phyloP scores from a whole-genome alignment of 2,329 filamentous ascomycete genomes.

The Metarhizium sp. region DNA sequence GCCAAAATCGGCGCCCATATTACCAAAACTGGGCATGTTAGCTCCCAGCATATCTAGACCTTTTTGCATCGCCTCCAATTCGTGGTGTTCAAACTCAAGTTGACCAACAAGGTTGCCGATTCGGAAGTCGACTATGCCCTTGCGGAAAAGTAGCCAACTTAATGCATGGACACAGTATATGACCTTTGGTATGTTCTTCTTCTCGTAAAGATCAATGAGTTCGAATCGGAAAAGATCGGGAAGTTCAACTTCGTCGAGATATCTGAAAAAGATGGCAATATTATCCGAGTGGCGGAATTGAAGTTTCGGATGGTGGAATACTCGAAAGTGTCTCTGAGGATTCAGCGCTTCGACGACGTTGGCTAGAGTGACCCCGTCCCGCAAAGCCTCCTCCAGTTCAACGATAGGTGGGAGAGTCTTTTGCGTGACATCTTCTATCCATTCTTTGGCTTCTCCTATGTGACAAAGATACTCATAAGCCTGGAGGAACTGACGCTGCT shows the following conservation, averaged over 20 bases:
- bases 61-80: constrained; percentile 93
- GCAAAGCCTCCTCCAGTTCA: constrained; percentile 81
- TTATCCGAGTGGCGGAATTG: constrained; percentile 98
- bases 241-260: constrained; percentile 81
- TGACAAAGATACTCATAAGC: constrained; percentile 98
- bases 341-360: constrained; percentile 88
- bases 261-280: constrained; percentile 91
- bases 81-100: constrained; percentile 94
- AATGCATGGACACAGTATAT: constrained; percentile 98
- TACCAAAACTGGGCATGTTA: constrained; percentile 95
- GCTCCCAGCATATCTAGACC: constrained; percentile 91
- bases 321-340: constrained; percentile 64
- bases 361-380: constrained; percentile 88
- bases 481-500: constrained; percentile 89
- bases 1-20: constrained; percentile 93
- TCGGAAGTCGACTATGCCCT: constrained; percentile 88
- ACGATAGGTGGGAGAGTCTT: constrained; percentile 84
- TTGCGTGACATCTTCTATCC: constrained; percentile 89
- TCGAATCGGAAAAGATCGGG: constrained; percentile 97
- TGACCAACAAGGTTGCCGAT: constrained; percentile 96
- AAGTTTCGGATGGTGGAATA: constrained; percentile 76
- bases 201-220: constrained; percentile 94
- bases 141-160: constrained; percentile 93
- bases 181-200: constrained; percentile 98
- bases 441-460: constrained; percentile 97